These are phyloP conservation scores for Coffea eugenioides DNA, from an alignment of 257 asterid genomes.

Conservation along the genomic window DNA sequence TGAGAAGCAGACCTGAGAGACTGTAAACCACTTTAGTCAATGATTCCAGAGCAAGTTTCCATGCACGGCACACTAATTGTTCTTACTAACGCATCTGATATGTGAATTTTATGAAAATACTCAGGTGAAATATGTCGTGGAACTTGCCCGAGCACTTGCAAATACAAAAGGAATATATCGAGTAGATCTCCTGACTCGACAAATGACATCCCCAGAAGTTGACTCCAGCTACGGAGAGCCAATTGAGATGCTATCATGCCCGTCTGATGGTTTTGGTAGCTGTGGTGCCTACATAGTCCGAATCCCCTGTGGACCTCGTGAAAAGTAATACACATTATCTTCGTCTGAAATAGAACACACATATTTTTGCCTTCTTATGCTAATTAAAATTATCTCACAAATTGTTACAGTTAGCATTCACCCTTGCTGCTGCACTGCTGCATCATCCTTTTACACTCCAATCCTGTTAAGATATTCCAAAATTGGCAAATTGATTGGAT, in stretches of 20 bases:
- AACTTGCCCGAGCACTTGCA: slow-evolving; percentile 63
- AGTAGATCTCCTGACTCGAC: slow-evolving; percentile 69
- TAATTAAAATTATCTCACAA: not conserved
- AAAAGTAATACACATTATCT: slow-evolving; percentile 31
- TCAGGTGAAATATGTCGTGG: slow-evolving; percentile 67
- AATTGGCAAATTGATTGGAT: not conserved
- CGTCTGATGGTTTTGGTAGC: slow-evolving; percentile 52
- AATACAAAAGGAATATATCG: slow-evolving; percentile 54
- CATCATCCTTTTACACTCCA: not conserved
- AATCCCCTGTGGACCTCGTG: slow-evolving; percentile 59
- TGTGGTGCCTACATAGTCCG: slow-evolving; percentile 65
- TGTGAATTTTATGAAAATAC: not conserved
- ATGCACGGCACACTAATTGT: not conserved
- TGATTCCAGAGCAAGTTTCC: not conserved
- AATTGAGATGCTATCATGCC: slow-evolving; percentile 65
- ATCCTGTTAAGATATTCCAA: not conserved
- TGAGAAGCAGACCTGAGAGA: not conserved
- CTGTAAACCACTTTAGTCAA: not conserved
- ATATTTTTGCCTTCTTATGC: not conserved
- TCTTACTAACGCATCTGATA: not conserved
- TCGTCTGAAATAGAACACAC: not conserved
- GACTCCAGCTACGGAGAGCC: slow-evolving; percentile 64
- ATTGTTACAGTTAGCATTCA: not conserved
- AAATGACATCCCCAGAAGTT: slow-evolving; percentile 54
- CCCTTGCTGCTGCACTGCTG: not conserved